These are phyloP conservation scores for Fusarium stilboides DNA, from an alignment of 2,329 filamentous ascomycete genomes.

Conservation along the genomic window DNA sequence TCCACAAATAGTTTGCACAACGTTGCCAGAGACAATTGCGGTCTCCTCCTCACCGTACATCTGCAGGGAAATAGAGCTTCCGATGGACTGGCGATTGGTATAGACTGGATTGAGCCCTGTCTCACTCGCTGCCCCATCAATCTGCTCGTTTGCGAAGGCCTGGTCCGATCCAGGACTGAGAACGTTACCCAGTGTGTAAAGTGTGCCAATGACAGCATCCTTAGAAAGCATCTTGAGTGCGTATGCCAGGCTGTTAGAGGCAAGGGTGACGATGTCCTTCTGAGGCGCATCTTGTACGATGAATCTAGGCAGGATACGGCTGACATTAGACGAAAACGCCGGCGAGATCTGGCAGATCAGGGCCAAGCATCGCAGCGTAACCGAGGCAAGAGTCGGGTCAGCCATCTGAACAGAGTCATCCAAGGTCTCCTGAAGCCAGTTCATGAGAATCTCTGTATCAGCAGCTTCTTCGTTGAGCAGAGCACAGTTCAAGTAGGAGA, in stretches of 20 bases:
- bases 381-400: conserved; percentile 81
- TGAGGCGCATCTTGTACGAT: conserved; percentile 87
- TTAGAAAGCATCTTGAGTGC: conserved; percentile 87
- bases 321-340: conserved; percentile 80
- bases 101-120: conserved; percentile 63
- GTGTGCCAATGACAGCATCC: conserved; percentile 92
- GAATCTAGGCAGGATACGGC: conserved; percentile 85
- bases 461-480: conserved; percentile 86
- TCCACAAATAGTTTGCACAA: conserved; percentile 96
- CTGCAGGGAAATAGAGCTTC: conserved; percentile 85
- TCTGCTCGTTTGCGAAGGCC: conserved; percentile 66
- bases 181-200: conserved; percentile 97
- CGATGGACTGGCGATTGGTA: conserved; percentile 71
- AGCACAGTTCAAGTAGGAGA: conserved; percentile 88
- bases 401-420: conserved; percentile 86
- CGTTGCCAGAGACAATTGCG: conserved; percentile 82
- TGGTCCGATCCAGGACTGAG: conserved; percentile 80
- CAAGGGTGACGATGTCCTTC: conserved; percentile 78
- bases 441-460: conserved; percentile 82
- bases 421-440: conserved; percentile 88
- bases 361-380: conserved; percentile 85
- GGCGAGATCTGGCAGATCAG: conserved; percentile 84
- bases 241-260: conserved; percentile 87
- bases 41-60: conserved; percentile 84
- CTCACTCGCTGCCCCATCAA: conserved; percentile 61